Evolutionary conservation across 768 basidiomycete species (phyloP).

Genomic region (Tricholoma matsutake): DNA sequence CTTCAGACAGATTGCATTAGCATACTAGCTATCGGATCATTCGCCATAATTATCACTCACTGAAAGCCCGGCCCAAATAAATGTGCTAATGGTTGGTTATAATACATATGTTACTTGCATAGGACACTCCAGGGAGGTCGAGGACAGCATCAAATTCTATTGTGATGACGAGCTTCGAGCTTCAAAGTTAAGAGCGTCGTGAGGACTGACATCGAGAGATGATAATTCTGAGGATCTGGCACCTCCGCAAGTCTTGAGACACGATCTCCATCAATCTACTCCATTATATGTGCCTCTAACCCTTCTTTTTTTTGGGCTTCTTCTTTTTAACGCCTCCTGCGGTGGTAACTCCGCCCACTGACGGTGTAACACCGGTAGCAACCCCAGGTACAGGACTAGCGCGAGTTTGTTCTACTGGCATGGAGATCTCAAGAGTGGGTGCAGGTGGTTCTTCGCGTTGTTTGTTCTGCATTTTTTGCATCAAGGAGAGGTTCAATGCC

Average conservation of each 20-base stretch:
- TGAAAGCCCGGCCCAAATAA: background rate
- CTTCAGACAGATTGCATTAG: background rate
- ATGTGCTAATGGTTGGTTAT: background rate
- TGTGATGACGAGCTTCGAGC: background rate
- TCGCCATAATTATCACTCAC: background rate
- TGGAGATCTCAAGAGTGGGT: slow-evolving; percentile 17
- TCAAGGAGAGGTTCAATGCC: slow-evolving; percentile 79
- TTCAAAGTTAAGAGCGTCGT: background rate
- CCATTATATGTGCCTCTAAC: slow-evolving; percentile 10
- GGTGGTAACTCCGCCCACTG: slow-evolving; percentile 28
- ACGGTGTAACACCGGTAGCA: slow-evolving; percentile 27
- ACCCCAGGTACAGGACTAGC: slow-evolving; percentile 28
- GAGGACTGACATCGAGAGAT: slow-evolving; percentile 8
- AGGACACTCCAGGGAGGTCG: background rate
- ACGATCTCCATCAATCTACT: background rate
- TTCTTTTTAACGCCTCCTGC: slow-evolving; percentile 77
- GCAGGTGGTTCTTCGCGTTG: slow-evolving; percentile 33
- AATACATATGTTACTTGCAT: background rate
- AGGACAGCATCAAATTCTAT: background rate
- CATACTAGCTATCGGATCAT: background rate
- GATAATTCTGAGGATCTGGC: background rate
- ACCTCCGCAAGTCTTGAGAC: background rate
- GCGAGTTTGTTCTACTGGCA: slow-evolving; percentile 22
- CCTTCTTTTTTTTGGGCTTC: slow-evolving; percentile 80
- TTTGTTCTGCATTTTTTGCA: slow-evolving; percentile 82